These are phyloP conservation scores for Phoma sp. DNA, from an alignment of 2,329 filamentous ascomycete species.

Conservation along the genomic window DNA sequence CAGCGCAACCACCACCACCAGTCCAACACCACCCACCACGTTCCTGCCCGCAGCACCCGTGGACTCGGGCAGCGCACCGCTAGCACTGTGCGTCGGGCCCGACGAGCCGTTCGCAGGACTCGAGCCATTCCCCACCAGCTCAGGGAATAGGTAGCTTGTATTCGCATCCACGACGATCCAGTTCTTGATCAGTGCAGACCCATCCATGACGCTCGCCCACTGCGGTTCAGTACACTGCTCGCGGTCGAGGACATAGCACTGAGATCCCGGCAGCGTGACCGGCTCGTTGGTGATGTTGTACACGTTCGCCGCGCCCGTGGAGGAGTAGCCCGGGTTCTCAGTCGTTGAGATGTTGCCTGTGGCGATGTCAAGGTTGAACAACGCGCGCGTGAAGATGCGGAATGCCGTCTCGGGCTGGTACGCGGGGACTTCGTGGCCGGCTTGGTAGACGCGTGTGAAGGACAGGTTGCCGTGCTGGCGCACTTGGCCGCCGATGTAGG, in stretches of 20 bases:
- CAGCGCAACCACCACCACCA: neutral
- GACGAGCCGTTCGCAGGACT: conserved; percentile 10
- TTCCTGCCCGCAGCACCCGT: conserved; percentile 3
- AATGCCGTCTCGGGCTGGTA: conserved; percentile 58
- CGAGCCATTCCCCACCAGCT: conserved; percentile 25
- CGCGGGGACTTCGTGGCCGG: conserved; percentile 60
- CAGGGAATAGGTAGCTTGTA: conserved; percentile 40
- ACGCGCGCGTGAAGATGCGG: conserved; percentile 60
- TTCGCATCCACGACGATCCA: conserved; percentile 47
- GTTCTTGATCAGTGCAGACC: conserved; percentile 38
- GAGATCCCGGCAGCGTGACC: conserved; percentile 48
- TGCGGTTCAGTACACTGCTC: conserved; percentile 41
- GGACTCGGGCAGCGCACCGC: neutral
- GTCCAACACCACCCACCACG: neutral
- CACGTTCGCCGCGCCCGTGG: conserved; percentile 46
- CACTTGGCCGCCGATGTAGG: conserved; percentile 73
- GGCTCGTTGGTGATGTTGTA: conserved; percentile 56
- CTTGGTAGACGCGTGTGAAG: conserved; percentile 60
- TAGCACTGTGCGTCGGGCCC: neutral
- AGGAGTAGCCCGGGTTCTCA: conserved; percentile 48
- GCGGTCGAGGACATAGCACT: conserved; percentile 42
- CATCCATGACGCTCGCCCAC: conserved; percentile 41
- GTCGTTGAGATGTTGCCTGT: conserved; percentile 57
- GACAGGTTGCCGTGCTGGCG: conserved; percentile 75
- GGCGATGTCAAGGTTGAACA: conserved; percentile 59